Evolutionary conservation across 805 yeast genomes (phyloP), one percentile per base, ranked within the genome.

Genomic region (Brettanomyces nanus): DNA sequence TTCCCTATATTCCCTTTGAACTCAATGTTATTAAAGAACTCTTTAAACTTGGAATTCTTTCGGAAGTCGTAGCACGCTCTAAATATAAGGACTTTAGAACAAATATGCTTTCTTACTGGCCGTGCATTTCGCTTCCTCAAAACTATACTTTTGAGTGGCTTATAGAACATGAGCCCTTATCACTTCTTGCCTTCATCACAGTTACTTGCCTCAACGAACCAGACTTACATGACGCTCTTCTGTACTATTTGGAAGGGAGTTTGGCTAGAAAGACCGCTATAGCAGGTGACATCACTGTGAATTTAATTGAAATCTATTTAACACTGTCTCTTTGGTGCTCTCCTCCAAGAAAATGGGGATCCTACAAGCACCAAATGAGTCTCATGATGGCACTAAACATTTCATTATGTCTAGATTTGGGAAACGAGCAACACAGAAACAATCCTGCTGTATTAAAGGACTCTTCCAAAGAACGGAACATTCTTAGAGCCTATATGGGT

Each of bases 341-440:
- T 3, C 77, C 78, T 1, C 75, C 77, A 5, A 58, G 63, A 26
- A 64, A 62, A 45, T 63, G 71, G 60, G 76, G 75, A 10, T 69
- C 74, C 18, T 73, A 65, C 52, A 71, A 68, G 41, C 73, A 69
- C 48, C 77, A 71, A 47, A 60, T 73, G 53, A 65, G 68, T 45
- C 49, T 71, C 19, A 47, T 73, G 44, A 62, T 65, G 33, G 72
- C 73, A 3, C 57, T 65, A 36, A 63, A 62, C 43, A 47, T 73
- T 23, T 59, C 71, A 3, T 47, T 73, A 23, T 73, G 77, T 47
- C 58, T 72, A n/a, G 77, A 71, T 41, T 50, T 70, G 27, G 73
- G 72, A 39, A 52, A 55, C 46, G 66, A 60, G 38, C 47, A 53
- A 27, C 42, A 49, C 45, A 41, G 63, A 38, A 46, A 45, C 30